phyloP scores from a whole-genome alignment of 2,329 filamentous ascomycete species.

The Neopestalotiopsis sp. region DNA sequence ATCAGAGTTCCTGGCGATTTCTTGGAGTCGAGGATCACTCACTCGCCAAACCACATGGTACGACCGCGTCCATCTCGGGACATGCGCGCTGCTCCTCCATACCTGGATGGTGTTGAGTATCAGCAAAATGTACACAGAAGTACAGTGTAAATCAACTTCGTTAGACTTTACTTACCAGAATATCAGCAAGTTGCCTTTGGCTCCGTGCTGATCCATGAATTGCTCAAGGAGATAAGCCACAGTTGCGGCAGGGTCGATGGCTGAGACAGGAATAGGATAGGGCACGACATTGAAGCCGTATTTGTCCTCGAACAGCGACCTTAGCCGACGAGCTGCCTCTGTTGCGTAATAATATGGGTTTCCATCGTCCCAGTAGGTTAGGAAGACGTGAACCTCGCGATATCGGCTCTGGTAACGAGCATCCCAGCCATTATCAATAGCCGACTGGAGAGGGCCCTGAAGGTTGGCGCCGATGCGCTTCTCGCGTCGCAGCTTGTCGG shows the following conservation, averaged over 20 bases:
- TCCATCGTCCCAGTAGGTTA: slow-evolving; percentile 18
- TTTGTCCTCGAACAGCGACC: background rate
- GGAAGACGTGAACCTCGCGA: slow-evolving; percentile 16
- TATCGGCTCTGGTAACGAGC: slow-evolving; percentile 13
- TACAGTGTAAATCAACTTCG: background rate
- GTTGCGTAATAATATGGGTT: background rate
- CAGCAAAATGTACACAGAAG: background rate
- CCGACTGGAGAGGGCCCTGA: background rate
- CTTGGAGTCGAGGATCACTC: background rate
- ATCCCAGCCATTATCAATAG: slow-evolving; percentile 1
- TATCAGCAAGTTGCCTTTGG: slow-evolving; percentile 9
- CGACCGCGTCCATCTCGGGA: background rate
- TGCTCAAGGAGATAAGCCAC: background rate
- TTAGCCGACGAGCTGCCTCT: slow-evolving; percentile 12
- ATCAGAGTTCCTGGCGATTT: background rate
- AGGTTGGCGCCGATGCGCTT: background rate
- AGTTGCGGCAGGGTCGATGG: background rate
- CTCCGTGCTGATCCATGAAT: background rate
- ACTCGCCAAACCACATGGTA: slow-evolving; percentile 17
- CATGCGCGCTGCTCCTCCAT: slow-evolving; percentile 11
- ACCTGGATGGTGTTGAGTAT: slow-evolving; percentile 3
- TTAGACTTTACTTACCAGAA: slow-evolving; percentile 10
- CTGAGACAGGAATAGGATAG: slow-evolving; percentile 13
- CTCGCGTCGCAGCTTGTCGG: background rate
- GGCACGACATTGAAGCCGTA: slow-evolving; percentile 17